A percentile compares a stretch with the other conserved stretches of the same genome.
These are phyloP conservation scores for Trichophyton simii DNA, from an alignment of 2,329 filamentous ascomycete species.

Conservation along the genomic window DNA sequence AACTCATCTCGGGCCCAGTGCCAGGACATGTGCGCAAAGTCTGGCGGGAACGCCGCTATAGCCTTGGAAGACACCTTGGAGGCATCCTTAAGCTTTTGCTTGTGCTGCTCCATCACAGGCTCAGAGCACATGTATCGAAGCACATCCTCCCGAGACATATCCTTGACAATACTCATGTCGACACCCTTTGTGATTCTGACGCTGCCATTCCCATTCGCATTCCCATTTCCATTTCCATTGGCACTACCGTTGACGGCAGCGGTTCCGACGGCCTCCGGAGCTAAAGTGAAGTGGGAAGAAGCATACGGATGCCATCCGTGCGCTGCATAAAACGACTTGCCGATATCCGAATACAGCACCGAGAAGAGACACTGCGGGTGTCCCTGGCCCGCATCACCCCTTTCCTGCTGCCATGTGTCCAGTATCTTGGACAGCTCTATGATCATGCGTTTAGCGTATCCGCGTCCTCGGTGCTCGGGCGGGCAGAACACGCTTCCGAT, in stretches of 20 bases:
- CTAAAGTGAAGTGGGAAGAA: slow-evolving; percentile 58
- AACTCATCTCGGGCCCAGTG: slow-evolving; percentile 72
- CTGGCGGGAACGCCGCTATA: slow-evolving; percentile 55
- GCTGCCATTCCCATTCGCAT: neutral
- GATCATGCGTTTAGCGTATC: slow-evolving; percentile 70
- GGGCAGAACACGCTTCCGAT: slow-evolving; percentile 71
- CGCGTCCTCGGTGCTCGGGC: slow-evolving; percentile 52
- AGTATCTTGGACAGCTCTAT: slow-evolving; percentile 47
- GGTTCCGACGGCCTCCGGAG: slow-evolving; percentile 15
- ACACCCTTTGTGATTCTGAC: slow-evolving; percentile 13
- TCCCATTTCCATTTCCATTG: neutral
- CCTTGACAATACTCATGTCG: slow-evolving; percentile 20
- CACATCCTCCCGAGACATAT: slow-evolving; percentile 25
- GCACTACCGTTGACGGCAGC: slow-evolving; percentile 5
- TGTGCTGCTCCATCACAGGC: slow-evolving; percentile 55
- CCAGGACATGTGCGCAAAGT: slow-evolving; percentile 58
- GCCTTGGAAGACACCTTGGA: slow-evolving; percentile 28
- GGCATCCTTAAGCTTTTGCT: slow-evolving; percentile 44
- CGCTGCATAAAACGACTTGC: slow-evolving; percentile 65
- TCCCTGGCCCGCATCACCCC: slow-evolving; percentile 17
- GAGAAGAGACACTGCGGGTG: slow-evolving; percentile 48
- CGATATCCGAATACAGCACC: slow-evolving; percentile 76
- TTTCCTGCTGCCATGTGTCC: slow-evolving; percentile 40
- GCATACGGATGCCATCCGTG: slow-evolving; percentile 65
- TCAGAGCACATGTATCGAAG: slow-evolving; percentile 40